Base-by-base conservation (phyloP, 495 filamentous ascomycete genomes). In the Aspergillus sclerotiicarbonarius region DNA sequence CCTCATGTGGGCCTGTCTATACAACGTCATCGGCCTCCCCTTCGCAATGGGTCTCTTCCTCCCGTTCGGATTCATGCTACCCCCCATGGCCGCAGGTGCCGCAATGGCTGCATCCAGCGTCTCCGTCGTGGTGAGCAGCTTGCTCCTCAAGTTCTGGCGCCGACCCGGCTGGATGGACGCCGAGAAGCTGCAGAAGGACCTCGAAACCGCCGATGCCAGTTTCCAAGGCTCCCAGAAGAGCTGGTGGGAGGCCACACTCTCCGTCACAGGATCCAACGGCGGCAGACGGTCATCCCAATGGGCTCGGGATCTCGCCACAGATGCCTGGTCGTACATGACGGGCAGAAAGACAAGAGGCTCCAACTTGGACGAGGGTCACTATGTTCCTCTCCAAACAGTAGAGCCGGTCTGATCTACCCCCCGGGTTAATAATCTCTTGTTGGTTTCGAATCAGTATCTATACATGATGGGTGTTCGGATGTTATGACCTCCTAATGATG, bases 21-120 rank as follows among this genome's bases (percentile, higher is more conserved):
- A 99, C 80, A 99, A 99, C 71, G 53, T 91, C 49, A 77, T 98
- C 61, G 94, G 94, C 4, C 77, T 99, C 2, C 94, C 94, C 21
- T 96, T 99, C 61, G 94, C 94, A 9, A 98, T 98, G 94, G 94
- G 94, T 5, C 55, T 83, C 8, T 92, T 97, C 79, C 78, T 99
- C 25, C 94, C 94, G 0, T 84, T 94, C 52, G 94, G 93, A 5
- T 83, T 85, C 61, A 88, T 90, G 74, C 73, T 99, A 58, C 94
- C 94, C 56, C 94, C 94, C 10, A 92, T 97, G 89, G 91, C 90
- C 31, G 95, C 94, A 8, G 93, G 92, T 15, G 90, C 87, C 3
- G 95, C 95, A 18, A 99, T 99, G 94, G 95, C 93, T 6, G 82
- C 80, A 41, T 92, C 88, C 39, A 93, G 89, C 59, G 89, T 98